Base-by-base conservation (phyloP, 1,139 yeast species). In the Hanseniaspora sp. region DNA sequence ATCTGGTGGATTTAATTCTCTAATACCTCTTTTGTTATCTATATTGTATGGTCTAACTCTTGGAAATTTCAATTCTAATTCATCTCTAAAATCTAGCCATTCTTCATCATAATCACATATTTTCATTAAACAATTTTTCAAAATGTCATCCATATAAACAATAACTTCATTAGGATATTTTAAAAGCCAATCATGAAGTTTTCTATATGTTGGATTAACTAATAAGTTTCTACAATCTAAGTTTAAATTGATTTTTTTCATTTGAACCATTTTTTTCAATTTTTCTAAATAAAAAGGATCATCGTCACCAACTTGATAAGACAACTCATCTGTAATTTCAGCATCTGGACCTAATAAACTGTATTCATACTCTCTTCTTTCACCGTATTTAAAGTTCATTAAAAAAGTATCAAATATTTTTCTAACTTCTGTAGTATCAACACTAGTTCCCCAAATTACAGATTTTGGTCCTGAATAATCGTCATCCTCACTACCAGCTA, bases 401-500 rank as follows among this genome's bases (percentile, higher is more conserved):
- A 92, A 71, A 62, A 92, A 94, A 59, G 83, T 83, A 59, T 95
- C 76, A 71, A 92, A 92, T 53, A 78, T 75, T 60, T 80, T 82
- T 53, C 86, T 78, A 62, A 92, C 83, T 64, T 92, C 96, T 63
- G 82, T 86, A 62, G 94, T 88, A 44, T 95, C 84, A 34, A 92
- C 96, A 65, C 92, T 90, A 1, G 99, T 92, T 67, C 99, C 99
- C 99, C 99, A 92, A 63, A 92, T 90, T 56, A 92, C 95, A 64
- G 95, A 78, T 37, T 82, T 79, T 0, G 95, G 94, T 60, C 83
- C 94, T 57, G 77, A 81, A 17, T 72, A 44, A 5, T 48, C 52
- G 8, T 34, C 40, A 18, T 29, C 29, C 11, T 38, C 69, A 52
- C 71, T 73, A 7, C 66, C 64, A 9, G 61, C 63, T 7, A 61